These are phyloP conservation scores for Hemisphaericaspora subhashii DNA, from an alignment of 1,139 yeast species.

Conservation along the genomic window DNA sequence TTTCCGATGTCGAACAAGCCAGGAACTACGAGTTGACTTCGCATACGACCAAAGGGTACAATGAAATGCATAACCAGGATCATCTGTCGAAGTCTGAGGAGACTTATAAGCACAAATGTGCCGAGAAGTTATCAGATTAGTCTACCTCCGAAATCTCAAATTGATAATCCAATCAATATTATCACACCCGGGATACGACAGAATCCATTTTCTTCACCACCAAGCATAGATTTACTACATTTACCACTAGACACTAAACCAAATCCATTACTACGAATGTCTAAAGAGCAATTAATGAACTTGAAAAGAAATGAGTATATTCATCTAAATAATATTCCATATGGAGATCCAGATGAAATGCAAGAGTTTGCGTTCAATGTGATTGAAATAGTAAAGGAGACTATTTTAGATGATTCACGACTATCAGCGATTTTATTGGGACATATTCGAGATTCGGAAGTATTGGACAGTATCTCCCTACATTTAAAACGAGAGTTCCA, in stretches of 20 bases:
- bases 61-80: background rate
- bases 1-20: background rate
- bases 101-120: background rate
- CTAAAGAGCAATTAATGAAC: slow-evolving; percentile 23
- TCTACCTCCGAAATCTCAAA: background rate
- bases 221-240: slow-evolving; percentile 1
- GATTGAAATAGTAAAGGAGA: slow-evolving; percentile 29
- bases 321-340: slow-evolving; percentile 29
- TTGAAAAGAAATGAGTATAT: slow-evolving; percentile 24
- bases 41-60: background rate
- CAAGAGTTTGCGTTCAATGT: slow-evolving; percentile 31
- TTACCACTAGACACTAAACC: slow-evolving; percentile 26
- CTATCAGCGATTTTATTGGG: slow-evolving; percentile 17
- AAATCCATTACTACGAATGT: slow-evolving; percentile 35
- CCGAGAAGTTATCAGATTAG: background rate
- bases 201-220: slow-evolving; percentile 8
- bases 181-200: slow-evolving; percentile 7
- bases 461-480: background rate
- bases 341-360: slow-evolving; percentile 25
- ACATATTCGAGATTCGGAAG: slow-evolving; percentile 3
- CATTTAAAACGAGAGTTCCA: slow-evolving; percentile 11
- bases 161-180: background rate
- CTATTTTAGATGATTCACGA: slow-evolving; percentile 27
- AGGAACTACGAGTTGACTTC: too few species aligned
- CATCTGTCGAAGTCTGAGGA: background rate